Conservation (phyloP, 345 rosid genomes). For the Eucalyptus grandis region DNA sequence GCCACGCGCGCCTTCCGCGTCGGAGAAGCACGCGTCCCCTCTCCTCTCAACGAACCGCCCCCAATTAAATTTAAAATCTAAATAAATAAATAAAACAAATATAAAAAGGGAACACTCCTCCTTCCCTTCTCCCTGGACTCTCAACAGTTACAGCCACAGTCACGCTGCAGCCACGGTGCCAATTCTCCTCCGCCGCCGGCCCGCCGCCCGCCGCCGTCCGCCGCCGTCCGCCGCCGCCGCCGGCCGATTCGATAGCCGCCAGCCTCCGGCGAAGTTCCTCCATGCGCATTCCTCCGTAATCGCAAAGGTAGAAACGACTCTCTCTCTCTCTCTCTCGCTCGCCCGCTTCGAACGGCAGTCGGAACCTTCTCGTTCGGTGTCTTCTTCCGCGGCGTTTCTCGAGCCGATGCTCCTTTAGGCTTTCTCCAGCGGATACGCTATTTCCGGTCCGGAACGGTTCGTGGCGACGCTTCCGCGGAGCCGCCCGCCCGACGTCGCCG, state of each 20-base stretch:
- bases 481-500: neutral
- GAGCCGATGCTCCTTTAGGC: neutral
- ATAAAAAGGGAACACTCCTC: neutral
- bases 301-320: neutral
- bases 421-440: neutral
- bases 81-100: neutral
- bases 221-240: neutral
- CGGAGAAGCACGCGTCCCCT: neutral
- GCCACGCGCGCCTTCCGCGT: neutral
- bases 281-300: neutral
- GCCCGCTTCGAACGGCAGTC: neutral
- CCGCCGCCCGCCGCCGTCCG: neutral
- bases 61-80: neutral
- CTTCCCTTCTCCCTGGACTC: neutral
- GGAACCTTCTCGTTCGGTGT: neutral
- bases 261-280: neutral
- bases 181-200: neutral
- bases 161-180: neutral
- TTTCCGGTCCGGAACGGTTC: neutral
- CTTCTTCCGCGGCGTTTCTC: neutral
- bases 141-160: neutral
- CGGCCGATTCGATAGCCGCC: neutral
- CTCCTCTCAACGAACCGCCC: neutral
- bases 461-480: neutral
- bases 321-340: neutral